phyloP scores from a whole-genome alignment of 2,329 filamentous ascomycete genomes.

The Claviceps sp. region DNA sequence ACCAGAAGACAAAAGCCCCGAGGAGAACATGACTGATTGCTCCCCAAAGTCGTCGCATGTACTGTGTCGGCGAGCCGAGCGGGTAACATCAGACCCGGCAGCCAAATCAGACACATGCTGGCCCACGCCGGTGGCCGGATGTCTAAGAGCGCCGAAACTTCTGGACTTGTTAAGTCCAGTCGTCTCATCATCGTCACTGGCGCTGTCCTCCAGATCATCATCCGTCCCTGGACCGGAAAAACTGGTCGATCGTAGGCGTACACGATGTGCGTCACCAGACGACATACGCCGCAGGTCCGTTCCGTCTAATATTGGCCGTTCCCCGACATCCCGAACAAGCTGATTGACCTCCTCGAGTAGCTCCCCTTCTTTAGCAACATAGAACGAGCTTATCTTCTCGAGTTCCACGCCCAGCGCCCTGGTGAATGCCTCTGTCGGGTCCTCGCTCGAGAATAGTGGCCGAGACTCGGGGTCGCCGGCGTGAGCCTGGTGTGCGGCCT shows the following conservation, averaged over 20 bases:
- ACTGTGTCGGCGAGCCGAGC: conserved; percentile 48
- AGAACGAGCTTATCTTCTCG: conserved; percentile 90
- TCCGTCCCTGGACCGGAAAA: conserved; percentile 31
- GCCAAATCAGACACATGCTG: conserved; percentile 41
- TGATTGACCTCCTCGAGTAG: conserved; percentile 69
- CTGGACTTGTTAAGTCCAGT: conserved; percentile 37
- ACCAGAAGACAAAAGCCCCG: conserved; percentile 48
- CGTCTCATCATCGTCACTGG: conserved; percentile 49
- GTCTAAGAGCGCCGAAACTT: conserved; percentile 25
- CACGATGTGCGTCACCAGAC: conserved; percentile 12
- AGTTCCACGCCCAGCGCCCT: conserved; percentile 76
- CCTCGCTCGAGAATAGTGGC: conserved; percentile 60
- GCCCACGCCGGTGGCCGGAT: conserved; percentile 23
- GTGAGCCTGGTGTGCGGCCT: conserved; percentile 54
- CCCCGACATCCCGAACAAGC: conserved; percentile 60
- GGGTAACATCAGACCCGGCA: conserved; percentile 45
- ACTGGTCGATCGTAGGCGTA: conserved; percentile 19
- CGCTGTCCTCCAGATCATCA: conserved; percentile 43
- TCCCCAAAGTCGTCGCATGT: conserved; percentile 69
- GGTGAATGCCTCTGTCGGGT: conserved; percentile 71
- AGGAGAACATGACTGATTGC: conserved; percentile 51
- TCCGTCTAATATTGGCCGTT: conserved; percentile 41
- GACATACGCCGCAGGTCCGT: conserved; percentile 22
- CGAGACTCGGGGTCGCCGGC: conserved; percentile 67
- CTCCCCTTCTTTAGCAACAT: conserved; percentile 76